Evolutionary conservation across 495 filamentous ascomycete genomes (phyloP).

Genomic region (Talaromyces stipitatus): DNA sequence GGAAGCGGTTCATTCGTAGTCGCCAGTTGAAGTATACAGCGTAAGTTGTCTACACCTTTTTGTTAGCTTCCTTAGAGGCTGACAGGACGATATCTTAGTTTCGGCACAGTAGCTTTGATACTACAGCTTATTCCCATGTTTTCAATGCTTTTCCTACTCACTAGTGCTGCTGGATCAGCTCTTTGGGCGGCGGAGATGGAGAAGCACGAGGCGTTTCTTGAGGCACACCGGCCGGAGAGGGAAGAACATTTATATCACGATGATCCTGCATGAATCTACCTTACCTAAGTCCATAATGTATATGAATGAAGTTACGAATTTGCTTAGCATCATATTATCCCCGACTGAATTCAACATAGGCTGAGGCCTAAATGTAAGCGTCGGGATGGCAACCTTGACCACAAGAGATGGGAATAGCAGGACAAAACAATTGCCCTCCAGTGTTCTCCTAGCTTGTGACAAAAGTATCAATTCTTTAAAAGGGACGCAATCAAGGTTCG

Average conservation of each 20-base stretch:
- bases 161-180: conserved; percentile 54
- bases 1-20: conserved; percentile 44
- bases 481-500: neutral
- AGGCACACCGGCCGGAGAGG: conserved; percentile 16
- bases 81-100: conserved; percentile 24
- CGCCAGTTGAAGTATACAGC: conserved; percentile 55
- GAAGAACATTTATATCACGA: conserved; percentile 15
- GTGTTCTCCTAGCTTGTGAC: too few relatives aligned
- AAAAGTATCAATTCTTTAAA: too few relatives aligned
- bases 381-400: too few relatives aligned
- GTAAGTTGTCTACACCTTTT: conserved; percentile 24
- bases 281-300: conserved; percentile 5
- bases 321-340: too few relatives aligned
- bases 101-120: conserved; percentile 52
- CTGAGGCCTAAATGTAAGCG: too few relatives aligned
- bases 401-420: too few relatives aligned
- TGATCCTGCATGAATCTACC: conserved; percentile 18
- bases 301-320: conserved; percentile 9
- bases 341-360: too few relatives aligned
- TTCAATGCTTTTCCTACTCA: conserved; percentile 61
- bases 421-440: too few relatives aligned
- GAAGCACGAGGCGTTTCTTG: conserved; percentile 28
- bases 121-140: conserved; percentile 56
- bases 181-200: conserved; percentile 57
- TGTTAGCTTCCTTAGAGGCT: neutral